Conservation (phyloP, 257 asterid species). For the Sherardia arvensis region DNA sequence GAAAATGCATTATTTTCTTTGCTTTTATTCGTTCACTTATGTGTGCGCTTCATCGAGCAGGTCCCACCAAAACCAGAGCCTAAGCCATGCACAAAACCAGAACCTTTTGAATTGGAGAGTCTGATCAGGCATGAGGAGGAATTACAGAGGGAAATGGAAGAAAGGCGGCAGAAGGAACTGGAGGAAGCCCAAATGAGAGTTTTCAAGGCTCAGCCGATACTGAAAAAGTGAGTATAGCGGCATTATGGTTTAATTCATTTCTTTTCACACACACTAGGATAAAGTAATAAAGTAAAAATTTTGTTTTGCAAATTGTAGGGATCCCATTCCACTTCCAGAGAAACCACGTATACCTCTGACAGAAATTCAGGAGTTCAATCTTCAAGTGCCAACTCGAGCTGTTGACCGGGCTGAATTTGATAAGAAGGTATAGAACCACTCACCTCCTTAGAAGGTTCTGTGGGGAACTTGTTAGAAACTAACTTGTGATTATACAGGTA, state of each 20-base stretch:
- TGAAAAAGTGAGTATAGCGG: conserved; percentile 49
- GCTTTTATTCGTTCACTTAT: not conserved
- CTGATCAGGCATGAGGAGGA: conserved; percentile 85
- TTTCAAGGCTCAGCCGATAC: conserved; percentile 78
- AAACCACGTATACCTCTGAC: conserved; percentile 68
- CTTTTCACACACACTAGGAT: not conserved
- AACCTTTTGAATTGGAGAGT: conserved; percentile 84
- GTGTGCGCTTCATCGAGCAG: conserved; percentile 25
- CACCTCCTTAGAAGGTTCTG: not conserved
- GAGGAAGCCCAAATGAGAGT: conserved; percentile 75
- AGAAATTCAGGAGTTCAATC: conserved; percentile 74
- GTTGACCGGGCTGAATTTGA: conserved; percentile 79
- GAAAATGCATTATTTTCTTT: not conserved
- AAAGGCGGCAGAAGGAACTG: conserved; percentile 57
- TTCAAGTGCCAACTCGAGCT: conserved; percentile 62
- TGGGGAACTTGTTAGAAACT: not conserved
- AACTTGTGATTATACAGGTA: conserved; percentile 9
- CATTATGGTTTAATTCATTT: not conserved
- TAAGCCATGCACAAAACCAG: conserved; percentile 78
- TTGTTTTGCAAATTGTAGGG: conserved; percentile 35
- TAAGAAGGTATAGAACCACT: conserved; percentile 38
- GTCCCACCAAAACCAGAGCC: conserved; percentile 94
- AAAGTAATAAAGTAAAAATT: no score
- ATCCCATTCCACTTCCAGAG: conserved; percentile 83
- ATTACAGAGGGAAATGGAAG: conserved; percentile 77